Evolutionary conservation across 2,329 filamentous ascomycete species (phyloP), one percentile per base, ranked within the genome.

Genomic region (Alternaria alternata): DNA sequence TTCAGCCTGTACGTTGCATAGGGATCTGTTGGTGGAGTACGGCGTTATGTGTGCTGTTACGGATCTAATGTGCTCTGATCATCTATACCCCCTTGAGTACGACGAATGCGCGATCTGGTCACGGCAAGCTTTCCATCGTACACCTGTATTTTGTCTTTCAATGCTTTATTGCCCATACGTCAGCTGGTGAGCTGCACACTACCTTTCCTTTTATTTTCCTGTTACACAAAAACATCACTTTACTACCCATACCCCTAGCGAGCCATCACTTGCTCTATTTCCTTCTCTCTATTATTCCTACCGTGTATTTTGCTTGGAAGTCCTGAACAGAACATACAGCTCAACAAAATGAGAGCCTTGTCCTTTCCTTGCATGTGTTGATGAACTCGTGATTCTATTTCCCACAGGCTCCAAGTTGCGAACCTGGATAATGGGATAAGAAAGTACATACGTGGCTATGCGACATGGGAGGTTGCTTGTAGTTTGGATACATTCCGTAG

Each of bases 51-150:
- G 59, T 61, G 56, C 46, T 61, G 26, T 63, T 42, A 61, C 48
- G 61, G 57, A 61, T 57, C 39, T 61, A 57, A 61, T 63, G 61
- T 57, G 61, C 61, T 57, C 57, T 51, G 57, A 63, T 57, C 57
- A 63, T 63, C 47, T 61, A 68, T 67, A 64, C 67, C 65, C 65
- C 65, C 47, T 38, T 24, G 57, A 67, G 63, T 63, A 59, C 51
- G 59, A 61, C 55, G 56, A 57, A 56, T 34, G 55, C 49, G 64
- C 60, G 11, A 58, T 62, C 54, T 62, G 54, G 49, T 59, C n/a
- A 60, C 48, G 51, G 64, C 57, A 16, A 16, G 20, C 24, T 34
- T 49, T 55, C 44, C 42, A 18, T 61, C 5, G 8, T 26, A 7
- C 54, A 20, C 2, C 32, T 18, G 38, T 26, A 34, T 36, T 22